A percentile compares a stretch with the other conserved stretches of the same genome.
Evolutionary conservation across 2,329 filamentous ascomycete genomes (phyloP).

Genomic region (Endocalyx cinctus): DNA sequence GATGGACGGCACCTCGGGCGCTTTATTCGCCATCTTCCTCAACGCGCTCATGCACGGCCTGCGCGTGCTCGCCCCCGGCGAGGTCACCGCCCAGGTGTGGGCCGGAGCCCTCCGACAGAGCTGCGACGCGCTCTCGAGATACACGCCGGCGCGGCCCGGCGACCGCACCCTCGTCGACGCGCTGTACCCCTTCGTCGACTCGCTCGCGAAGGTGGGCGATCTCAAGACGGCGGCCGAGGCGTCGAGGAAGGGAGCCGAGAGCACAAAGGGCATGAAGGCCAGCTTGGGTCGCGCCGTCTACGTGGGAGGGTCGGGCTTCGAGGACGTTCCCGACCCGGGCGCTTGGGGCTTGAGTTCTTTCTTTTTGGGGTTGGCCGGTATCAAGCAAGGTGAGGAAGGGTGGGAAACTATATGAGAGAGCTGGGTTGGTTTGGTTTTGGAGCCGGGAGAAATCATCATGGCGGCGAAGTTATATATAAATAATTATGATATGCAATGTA

Average conservation of each 20-base stretch:
- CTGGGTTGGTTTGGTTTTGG: no score
- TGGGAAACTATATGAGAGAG: conserved; percentile 28
- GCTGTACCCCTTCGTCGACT: conserved; percentile 78
- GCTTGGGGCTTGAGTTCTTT: conserved; percentile 72
- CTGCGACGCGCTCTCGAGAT: conserved; percentile 66
- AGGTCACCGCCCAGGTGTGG: conserved; percentile 41
- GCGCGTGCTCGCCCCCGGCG: conserved; percentile 35
- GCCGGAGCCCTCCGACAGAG: conserved; percentile 66
- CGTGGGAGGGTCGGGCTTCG: conserved; percentile 70
- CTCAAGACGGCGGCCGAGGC: conserved; percentile 70
- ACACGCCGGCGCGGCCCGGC: conserved; percentile 84
- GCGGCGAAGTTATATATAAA: no score
- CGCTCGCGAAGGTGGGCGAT: conserved; percentile 60
- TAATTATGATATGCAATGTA: no score
- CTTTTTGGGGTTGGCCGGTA: conserved; percentile 67
- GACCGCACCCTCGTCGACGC: conserved; percentile 91
- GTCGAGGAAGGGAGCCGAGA: conserved; percentile 69
- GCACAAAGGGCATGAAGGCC: conserved; percentile 88
- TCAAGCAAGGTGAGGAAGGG: conserved; percentile 39
- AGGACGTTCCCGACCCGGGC: conserved; percentile 64
- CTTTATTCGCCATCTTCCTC: conserved; percentile 75
- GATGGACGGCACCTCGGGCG: conserved; percentile 61
- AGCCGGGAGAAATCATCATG: no score
- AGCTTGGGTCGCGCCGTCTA: conserved; percentile 82
- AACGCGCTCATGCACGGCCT: conserved; percentile 72